A percentile compares a stretch with the other conserved stretches of the same genome.
Evolutionary conservation across 2,329 filamentous ascomycete species (phyloP).

Genomic region (Monosporascus ibericus): DNA sequence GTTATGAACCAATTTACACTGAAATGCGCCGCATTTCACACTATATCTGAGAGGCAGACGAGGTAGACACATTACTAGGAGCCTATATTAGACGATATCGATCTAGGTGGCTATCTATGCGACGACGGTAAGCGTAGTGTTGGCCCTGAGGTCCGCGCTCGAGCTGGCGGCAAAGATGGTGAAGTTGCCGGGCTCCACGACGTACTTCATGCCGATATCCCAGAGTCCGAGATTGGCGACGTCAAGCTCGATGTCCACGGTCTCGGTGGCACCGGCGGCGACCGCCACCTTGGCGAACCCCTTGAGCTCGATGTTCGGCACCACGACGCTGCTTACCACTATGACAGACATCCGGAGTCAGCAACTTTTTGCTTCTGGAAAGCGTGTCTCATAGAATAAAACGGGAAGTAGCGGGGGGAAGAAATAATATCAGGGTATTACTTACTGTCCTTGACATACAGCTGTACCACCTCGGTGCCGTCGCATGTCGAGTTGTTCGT

Average conservation of each 20-base stretch:
- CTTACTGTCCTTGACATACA: conserved; percentile 53
- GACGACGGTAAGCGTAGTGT: conserved; percentile 49
- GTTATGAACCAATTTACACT: no score
- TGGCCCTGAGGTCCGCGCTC: conserved; percentile 49
- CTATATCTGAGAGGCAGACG: not conserved
- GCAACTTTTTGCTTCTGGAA: no score
- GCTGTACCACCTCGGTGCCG: conserved; percentile 61
- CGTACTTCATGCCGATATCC: conserved; percentile 59
- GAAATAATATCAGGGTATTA: no score
- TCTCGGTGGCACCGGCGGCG: conserved; percentile 52
- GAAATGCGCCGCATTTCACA: not conserved
- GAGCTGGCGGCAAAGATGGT: conserved; percentile 54
- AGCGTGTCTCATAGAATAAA: no score
- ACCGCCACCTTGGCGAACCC: conserved; percentile 62
- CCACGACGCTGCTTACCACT: conserved; percentile 53
- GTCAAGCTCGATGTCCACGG: conserved; percentile 40
- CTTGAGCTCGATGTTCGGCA: conserved; percentile 58
- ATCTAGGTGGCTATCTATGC: conserved; percentile 1
- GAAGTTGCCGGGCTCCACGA: conserved; percentile 68
- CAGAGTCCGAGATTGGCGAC: conserved; percentile 48
- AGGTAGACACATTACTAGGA: not conserved
- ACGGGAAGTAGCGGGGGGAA: no score
- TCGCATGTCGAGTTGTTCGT: conserved; percentile 52
- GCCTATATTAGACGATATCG: not conserved
- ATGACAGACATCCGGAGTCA: no score